Conservation (phyloP, 768 basidiomycete species). For the Hortiboletus campestris region DNA sequence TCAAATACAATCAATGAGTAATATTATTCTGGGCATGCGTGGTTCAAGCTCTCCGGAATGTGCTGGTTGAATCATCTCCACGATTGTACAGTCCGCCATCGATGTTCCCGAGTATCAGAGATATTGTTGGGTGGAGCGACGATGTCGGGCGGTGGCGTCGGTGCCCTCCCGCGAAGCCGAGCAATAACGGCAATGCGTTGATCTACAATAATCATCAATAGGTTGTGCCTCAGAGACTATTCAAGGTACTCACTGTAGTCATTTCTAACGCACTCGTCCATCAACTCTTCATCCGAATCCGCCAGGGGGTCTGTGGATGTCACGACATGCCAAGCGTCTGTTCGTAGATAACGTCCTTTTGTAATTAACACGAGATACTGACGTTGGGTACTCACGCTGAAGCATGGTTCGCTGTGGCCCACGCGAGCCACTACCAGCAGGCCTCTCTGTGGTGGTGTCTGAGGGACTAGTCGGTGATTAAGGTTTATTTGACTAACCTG, state of each 20-base stretch:
- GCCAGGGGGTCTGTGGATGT: slow-evolving; percentile 60
- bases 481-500: slow-evolving; percentile 20
- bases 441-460: slow-evolving; percentile 17
- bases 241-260: slow-evolving; percentile 58
- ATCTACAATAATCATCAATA: slow-evolving; percentile 30
- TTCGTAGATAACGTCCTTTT: neutral
- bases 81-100: slow-evolving; percentile 39
- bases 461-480: neutral
- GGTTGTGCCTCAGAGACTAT: neutral
- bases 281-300: slow-evolving; percentile 72
- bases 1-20: slow-evolving; percentile 2
- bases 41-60: neutral
- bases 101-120: slow-evolving; percentile 30
- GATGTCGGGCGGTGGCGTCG: slow-evolving; percentile 42
- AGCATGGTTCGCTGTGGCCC: slow-evolving; percentile 43
- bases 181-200: slow-evolving; percentile 53
- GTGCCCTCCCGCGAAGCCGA: slow-evolving; percentile 49
- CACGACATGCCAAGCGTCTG: slow-evolving; percentile 75
- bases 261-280: slow-evolving; percentile 57
- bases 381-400: slow-evolving; percentile 36
- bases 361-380: neutral
- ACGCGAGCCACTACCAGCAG: slow-evolving; percentile 9
- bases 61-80: slow-evolving; percentile 24
- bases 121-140: neutral
- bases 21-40: neutral